Conservation (phyloP, 495 filamentous ascomycete species). For the Tuber indicum region DNA sequence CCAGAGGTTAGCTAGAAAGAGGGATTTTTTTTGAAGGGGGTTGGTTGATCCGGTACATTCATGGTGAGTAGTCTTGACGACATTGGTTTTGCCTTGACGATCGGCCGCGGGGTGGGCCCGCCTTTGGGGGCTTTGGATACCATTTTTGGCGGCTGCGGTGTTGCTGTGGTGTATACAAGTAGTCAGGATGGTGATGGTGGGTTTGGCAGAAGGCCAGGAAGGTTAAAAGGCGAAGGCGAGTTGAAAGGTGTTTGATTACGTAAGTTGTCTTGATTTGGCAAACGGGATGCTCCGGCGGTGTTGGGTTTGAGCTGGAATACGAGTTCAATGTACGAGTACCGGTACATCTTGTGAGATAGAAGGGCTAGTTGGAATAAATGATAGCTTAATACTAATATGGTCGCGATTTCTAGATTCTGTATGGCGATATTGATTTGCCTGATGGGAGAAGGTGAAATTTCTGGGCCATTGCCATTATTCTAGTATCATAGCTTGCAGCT, state of each 20-base stretch:
- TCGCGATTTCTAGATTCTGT: background rate
- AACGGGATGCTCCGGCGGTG: background rate
- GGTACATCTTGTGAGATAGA: too few species aligned
- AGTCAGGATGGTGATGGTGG: background rate
- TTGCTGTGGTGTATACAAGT: background rate
- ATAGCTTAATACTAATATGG: background rate
- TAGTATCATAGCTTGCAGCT: too few species aligned
- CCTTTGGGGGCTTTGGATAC: slow-evolving; percentile 46
- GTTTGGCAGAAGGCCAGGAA: background rate
- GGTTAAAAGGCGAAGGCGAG: background rate
- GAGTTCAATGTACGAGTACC: too few species aligned
- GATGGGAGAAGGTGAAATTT: background rate
- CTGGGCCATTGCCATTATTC: background rate
- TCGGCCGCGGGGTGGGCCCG: slow-evolving; percentile 36
- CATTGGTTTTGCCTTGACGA: slow-evolving; percentile 62
- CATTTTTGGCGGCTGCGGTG: slow-evolving; percentile 37
- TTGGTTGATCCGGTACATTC: slow-evolving; percentile 55
- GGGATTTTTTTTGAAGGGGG: background rate
- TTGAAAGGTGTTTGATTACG: background rate
- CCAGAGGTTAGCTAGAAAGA: slow-evolving; percentile 11
- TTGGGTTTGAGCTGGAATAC: background rate
- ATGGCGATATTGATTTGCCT: background rate
- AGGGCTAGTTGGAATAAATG: background rate
- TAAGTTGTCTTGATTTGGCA: background rate
- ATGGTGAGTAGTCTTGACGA: slow-evolving; percentile 86